Evolutionary conservation across 2,329 filamentous ascomycete genomes (phyloP), one percentile per base, ranked within the genome.

Genomic region (Cladosporium phlei): DNA sequence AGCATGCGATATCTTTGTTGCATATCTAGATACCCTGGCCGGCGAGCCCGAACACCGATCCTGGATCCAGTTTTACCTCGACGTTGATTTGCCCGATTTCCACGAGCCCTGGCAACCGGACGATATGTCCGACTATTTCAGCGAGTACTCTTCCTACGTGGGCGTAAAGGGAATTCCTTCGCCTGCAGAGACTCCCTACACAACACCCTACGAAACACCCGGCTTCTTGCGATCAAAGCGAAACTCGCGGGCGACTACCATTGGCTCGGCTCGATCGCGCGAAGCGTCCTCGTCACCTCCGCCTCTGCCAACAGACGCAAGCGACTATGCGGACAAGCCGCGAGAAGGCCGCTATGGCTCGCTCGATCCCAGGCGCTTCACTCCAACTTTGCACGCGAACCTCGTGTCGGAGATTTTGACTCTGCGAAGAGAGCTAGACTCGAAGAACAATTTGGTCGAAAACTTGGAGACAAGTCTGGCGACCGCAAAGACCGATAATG

Each of bases 371-470:
- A 82, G 91, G 46, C 80, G 93, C 28, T 96, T 98, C 62, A 98
- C 93, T 0, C 93, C 93, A 1, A 97, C 90, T 0, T 71, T 98
- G 9, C 93, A 97, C 65, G 93, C 93, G 7, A 96, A 88, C 39
- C 73, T 98, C 5, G 91, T 98, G 1, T 91, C 91, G 0, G 93
- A 98, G 66, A 98, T 98, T 52, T 73, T 98, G 29, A 81, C 83
- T 2, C 70, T 98, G 39, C 82, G 90, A 17, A 78, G 93, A 48
- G 93, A 98, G 54, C 80, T 97, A 52, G 93, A 98, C 62, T 88
- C 86, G 32, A 96, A 95, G 68, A 79, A 84, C 34, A 87, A 82
- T 58, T 78, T 88, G 44, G 95, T 98, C 46, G 90, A 96, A 62
- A 82, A 79, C 44, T 74, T 98, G 12, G 93, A 98, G 67, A 72